Evolutionary conservation across 164 flowering plant genomes (phyloP).

Genomic region (Piper betle): DNA sequence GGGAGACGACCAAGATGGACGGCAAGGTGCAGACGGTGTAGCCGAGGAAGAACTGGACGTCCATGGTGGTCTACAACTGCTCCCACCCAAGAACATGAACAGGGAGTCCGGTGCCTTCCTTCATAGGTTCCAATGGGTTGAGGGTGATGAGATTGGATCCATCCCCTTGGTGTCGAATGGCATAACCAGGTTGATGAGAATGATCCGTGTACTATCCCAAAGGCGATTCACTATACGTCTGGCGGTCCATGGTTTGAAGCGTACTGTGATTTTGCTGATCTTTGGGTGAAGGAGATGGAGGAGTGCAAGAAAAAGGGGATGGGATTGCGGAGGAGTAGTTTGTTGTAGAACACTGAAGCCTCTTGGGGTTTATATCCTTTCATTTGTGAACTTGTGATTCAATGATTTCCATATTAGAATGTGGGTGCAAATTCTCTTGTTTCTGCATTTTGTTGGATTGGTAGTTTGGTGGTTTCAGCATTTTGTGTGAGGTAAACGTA

Average conservation of each 20-base stretch:
- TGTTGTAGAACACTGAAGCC: too few species aligned
- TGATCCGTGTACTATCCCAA: conserved; percentile 47
- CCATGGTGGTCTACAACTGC: conserved; percentile 91
- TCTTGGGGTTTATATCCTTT: too few species aligned
- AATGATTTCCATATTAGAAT: too few species aligned
- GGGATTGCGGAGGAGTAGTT: too few species aligned
- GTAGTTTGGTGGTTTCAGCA: too few species aligned
- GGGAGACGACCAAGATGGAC: conserved; percentile 89
- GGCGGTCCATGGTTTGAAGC: conserved; percentile 99
- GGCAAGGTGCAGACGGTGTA: conserved; percentile 86
- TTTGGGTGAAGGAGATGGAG: conserved; percentile 77
- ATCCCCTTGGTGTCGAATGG: conserved; percentile 86
- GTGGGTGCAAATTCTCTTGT: too few species aligned
- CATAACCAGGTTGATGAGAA: conserved; percentile 62
- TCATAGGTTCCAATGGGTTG: conserved; percentile 91
- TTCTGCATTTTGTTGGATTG: too few species aligned
- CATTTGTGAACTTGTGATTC: too few species aligned
- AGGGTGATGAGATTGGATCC: conserved; percentile 76
- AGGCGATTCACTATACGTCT: conserved; percentile 79
- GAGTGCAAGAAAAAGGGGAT: conserved; percentile 11
- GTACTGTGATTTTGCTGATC: conserved; percentile 80
- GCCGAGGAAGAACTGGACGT: conserved; percentile 93
- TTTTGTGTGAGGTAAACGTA: too few species aligned
- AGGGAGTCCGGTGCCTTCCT: conserved; percentile 69
- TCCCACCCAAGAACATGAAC: conserved; percentile 78